A percentile compares a stretch with the other conserved stretches of the same genome.
Evolutionary conservation across 1,284 basidiomycete genomes (phyloP).

Genomic region (Ustilago esculenta): DNA sequence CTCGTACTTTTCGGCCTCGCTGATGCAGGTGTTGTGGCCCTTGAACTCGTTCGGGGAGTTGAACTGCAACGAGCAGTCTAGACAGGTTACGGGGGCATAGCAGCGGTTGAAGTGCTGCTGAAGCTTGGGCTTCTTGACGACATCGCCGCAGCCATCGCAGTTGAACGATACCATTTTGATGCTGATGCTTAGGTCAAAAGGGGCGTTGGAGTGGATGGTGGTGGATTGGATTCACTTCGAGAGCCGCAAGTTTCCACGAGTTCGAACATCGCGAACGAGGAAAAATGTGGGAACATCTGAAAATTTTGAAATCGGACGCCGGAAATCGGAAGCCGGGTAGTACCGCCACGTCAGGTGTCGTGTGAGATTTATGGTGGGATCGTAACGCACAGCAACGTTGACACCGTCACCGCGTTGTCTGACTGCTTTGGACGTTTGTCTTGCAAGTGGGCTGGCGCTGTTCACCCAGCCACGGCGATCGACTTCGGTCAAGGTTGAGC

Average conservation of each 20-base stretch:
- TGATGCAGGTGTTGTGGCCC: constrained; percentile 64
- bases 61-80: constrained; percentile 65
- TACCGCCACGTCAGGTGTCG: background rate
- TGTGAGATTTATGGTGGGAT: too few species aligned
- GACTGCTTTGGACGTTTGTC: too few species aligned
- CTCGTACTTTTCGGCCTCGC: constrained; percentile 66
- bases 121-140: constrained; percentile 67
- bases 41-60: constrained; percentile 61
- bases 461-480: too few species aligned
- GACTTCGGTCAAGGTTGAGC: too few species aligned
- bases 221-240: too few species aligned
- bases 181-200: too few species aligned
- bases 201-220: too few species aligned
- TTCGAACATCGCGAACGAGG: constrained; percentile 10
- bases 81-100: constrained; percentile 61
- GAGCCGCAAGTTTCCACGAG: background rate
- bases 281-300: background rate
- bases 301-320: constrained; percentile 6
- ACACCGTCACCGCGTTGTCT: too few species aligned
- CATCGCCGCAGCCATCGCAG: constrained; percentile 65
- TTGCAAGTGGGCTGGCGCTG: too few species aligned
- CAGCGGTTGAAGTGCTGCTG: constrained; percentile 63
- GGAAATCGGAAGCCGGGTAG: background rate
- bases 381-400: too few species aligned
- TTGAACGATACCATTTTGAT: constrained; percentile 63